Base-by-base conservation (phyloP, 305 asterid genomes). In the Fraxinus ornus region DNA sequence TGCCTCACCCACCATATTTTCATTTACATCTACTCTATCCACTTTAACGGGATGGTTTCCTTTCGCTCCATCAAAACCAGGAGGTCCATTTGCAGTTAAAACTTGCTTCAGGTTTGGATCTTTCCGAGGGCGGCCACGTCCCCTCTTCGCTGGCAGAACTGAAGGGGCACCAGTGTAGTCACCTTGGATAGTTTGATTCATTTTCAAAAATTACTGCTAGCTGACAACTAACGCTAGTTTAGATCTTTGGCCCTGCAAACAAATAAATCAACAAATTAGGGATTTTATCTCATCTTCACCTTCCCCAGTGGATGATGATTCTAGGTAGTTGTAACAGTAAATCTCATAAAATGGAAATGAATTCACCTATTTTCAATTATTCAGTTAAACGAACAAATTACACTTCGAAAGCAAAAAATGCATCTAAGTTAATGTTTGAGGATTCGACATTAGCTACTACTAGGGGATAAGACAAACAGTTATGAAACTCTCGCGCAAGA, bases 71-170 rank as follows among this genome's bases (percentile, higher is more conserved):
- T 86, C 90, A 78, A 90, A 89, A 75, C 90, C 90, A 76, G 94
- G 92, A 7, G 97, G 96, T 70, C 26, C 81, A 80, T 17, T 89
- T 81, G 89, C 79, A 76, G 85, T 73, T 47, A 77, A 87, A 17
- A 87, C 19, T 21, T 76, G 90, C 79, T 87, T 90, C 52, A 88
- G 88, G 82, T 86, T 90, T 30, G 87, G 94, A 83, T 91, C 94
- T 87, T 95, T 95, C 21, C 95, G 91, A 4, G 99, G 98, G 66
- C 98, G 97, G 22, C 99, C 99, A 9, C 99, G 90, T 83, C 88
- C 84, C 7, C 97, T 93, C 89, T 91, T 93, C 75, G 78, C 79
- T 26, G 95, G 94, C 35, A 78, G 89, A 44, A 76, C 47, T 36
- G 89, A 87, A 22, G 85, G 87, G 76, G 80, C 79, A 79, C 85